A percentile compares a stretch with the other conserved stretches of the same genome.
Evolutionary conservation across 495 filamentous ascomycete species (phyloP).

Genomic region (Hypoxylon crocopeplum): DNA sequence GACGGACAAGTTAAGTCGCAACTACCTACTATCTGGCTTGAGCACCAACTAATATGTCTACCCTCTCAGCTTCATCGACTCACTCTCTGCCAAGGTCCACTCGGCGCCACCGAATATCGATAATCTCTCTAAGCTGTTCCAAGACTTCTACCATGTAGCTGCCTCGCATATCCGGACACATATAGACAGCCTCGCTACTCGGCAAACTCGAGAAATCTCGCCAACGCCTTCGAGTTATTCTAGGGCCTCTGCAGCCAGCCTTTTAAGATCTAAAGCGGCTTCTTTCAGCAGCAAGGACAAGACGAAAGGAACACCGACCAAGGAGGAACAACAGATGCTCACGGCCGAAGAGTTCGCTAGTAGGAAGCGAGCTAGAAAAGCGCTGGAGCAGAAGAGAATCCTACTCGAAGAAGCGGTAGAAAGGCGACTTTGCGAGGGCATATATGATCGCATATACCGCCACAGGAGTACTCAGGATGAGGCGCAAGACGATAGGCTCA

Average conservation of each 20-base stretch:
- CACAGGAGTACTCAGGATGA: constrained; percentile 94
- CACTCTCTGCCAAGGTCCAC: constrained; percentile 85
- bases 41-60: constrained; percentile 24
- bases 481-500: constrained; percentile 90
- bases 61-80: constrained; percentile 80
- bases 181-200: constrained; percentile 78
- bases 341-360: constrained; percentile 84
- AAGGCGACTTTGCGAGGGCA: constrained; percentile 80
- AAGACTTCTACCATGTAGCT: constrained; percentile 90
- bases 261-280: constrained; percentile 58
- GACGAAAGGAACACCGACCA: constrained; percentile 43
- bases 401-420: constrained; percentile 93
- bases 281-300: constrained; percentile 59
- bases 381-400: constrained; percentile 75
- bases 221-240: constrained; percentile 58
- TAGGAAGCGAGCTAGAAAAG: constrained; percentile 75
- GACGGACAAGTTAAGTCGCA: constrained; percentile 74
- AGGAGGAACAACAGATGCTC: constrained; percentile 84
- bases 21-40: neutral
- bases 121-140: constrained; percentile 83
- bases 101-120: constrained; percentile 83
- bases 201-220: constrained; percentile 70
- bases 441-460: constrained; percentile 88
- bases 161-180: constrained; percentile 86
- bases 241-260: constrained; percentile 57